Conservation (phyloP, 192 early-diverging fungal genomes). For the Backusella circina region DNA sequence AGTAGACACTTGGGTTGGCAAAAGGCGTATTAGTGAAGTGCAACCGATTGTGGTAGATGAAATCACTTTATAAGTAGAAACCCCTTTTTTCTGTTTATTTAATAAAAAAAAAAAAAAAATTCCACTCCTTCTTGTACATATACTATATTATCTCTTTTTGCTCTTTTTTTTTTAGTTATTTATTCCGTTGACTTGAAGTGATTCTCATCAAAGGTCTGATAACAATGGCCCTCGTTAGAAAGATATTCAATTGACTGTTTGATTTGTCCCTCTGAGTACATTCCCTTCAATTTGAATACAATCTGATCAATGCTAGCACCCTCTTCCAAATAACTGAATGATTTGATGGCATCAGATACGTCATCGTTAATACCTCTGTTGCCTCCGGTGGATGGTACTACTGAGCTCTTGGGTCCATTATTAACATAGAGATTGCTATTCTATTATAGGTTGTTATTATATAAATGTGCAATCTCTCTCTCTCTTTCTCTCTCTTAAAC, state of each 20-base stretch:
- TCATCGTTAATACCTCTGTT: not conserved
- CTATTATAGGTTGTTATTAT: not conserved
- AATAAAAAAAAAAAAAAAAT: too few species aligned
- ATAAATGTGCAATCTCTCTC: not conserved
- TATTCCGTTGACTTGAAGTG: constrained; percentile 49
- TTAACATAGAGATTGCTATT: not conserved
- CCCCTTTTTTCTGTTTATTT: too few species aligned
- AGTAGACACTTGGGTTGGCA: too few species aligned
- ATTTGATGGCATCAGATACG: constrained; percentile 17
- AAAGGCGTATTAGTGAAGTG: too few species aligned
- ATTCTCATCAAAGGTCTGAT: constrained; percentile 64
- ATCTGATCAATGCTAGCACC: constrained; percentile 48
- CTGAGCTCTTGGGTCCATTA: not conserved
- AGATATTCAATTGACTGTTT: constrained; percentile 49
- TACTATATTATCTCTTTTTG: too few species aligned
- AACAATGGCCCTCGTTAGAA: constrained; percentile 61
- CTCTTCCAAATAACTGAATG: constrained; percentile 23
- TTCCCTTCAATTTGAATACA: constrained; percentile 8
- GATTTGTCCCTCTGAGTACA: constrained; percentile 4
- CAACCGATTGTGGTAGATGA: too few species aligned
- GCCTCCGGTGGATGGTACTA: not conserved
- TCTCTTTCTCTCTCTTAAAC: too few species aligned
- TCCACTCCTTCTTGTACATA: too few species aligned
- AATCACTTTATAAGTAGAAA: too few species aligned
- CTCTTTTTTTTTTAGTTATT: not conserved